phyloP scores from a whole-genome alignment of 352 stramenopile genomes.

The Phytophthora melonis region DNA sequence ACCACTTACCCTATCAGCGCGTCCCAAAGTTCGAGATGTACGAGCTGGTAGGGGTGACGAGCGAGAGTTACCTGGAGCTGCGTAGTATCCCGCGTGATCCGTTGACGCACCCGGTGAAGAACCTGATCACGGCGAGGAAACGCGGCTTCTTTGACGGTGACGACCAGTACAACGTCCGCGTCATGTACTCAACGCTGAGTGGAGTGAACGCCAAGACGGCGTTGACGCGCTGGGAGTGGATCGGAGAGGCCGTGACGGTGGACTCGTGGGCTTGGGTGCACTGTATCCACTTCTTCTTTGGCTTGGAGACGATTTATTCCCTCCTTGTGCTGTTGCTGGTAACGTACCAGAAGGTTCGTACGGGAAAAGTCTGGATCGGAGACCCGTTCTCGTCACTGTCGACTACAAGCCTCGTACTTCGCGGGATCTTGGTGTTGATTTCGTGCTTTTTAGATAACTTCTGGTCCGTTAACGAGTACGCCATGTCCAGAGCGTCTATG shows the following conservation, averaged over 20 bases:
- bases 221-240: conserved; percentile 32
- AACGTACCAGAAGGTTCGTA: conserved; percentile 37
- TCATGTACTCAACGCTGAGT: conserved; percentile 29
- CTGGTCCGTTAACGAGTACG: conserved; percentile 52
- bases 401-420: conserved; percentile 25
- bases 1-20: conserved; percentile 44
- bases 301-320: conserved; percentile 39
- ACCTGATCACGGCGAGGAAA: conserved; percentile 38
- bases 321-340: conserved; percentile 44
- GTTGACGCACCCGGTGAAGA: conserved; percentile 33
- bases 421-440: conserved; percentile 31
- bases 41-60: conserved; percentile 26
- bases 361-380: conserved; percentile 53
- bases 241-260: conserved; percentile 21
- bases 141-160: conserved; percentile 44
- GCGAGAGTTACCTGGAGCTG: conserved; percentile 33
- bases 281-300: conserved; percentile 49
- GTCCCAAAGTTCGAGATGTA: conserved; percentile 44
- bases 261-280: conserved; percentile 58
- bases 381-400: conserved; percentile 53
- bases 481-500: conserved; percentile 33
- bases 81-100: conserved; percentile 26
- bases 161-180: conserved; percentile 36
- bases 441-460: conserved; percentile 47
- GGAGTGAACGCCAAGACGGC: conserved; percentile 25